These are phyloP conservation scores for Teunomyces atbi DNA, from an alignment of 805 yeast genomes.

Conservation along the genomic window DNA sequence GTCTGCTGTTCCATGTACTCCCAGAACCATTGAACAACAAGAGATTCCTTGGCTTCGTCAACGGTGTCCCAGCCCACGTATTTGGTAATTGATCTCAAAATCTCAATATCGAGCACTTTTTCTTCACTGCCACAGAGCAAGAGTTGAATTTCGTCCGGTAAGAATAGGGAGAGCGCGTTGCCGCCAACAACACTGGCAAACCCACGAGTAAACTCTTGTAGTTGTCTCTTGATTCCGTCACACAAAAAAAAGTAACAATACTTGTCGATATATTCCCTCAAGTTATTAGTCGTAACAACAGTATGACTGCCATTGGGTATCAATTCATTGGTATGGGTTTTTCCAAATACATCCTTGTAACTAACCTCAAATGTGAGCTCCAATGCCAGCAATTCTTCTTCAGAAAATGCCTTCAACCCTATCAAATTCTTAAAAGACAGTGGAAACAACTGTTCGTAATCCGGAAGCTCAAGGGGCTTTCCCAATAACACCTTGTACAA, in stretches of 20 bases:
- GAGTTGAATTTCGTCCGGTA: constrained; percentile 78
- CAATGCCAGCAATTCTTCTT: constrained; percentile 41
- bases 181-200: constrained; percentile 77
- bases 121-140: constrained; percentile 77
- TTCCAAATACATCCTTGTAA: constrained; percentile 49
- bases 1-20: constrained; percentile 54
- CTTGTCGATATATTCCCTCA: constrained; percentile 56
- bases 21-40: constrained; percentile 83
- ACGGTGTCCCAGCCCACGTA: constrained; percentile 60
- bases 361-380: constrained; percentile 61
- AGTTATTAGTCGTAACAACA: constrained; percentile 58
- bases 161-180: constrained; percentile 73
- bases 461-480: constrained; percentile 55
- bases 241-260: constrained; percentile 63
- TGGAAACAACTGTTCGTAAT: constrained; percentile 70
- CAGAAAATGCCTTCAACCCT: constrained; percentile 22
- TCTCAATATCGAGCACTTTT: constrained; percentile 59
- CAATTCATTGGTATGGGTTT: constrained; percentile 46
- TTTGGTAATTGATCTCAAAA: constrained; percentile 67
- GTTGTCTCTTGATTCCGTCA: constrained; percentile 50
- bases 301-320: constrained; percentile 55
- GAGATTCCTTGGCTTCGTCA: constrained; percentile 37
- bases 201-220: constrained; percentile 63
- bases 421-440: constrained; percentile 45
- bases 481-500: constrained; percentile 72